Conservation (phyloP, 495 filamentous ascomycete genomes). For the Xylaria scruposa region DNA sequence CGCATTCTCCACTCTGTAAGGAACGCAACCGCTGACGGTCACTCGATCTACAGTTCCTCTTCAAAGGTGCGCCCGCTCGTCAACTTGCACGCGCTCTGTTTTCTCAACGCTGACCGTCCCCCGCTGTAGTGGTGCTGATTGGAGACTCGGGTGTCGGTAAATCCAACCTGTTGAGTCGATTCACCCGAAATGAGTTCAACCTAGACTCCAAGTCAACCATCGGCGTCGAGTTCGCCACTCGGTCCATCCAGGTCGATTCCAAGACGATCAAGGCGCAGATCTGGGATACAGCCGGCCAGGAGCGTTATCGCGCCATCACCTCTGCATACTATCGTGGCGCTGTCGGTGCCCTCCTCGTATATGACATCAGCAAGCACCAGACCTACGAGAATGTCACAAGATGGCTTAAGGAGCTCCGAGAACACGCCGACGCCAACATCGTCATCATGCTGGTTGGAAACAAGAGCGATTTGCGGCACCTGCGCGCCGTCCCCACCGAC, state of each 20-base stretch:
- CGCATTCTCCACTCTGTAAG: constrained; percentile 23
- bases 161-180: constrained; percentile 98
- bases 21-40: constrained; percentile 28
- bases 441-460: constrained; percentile 99
- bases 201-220: constrained; percentile 99
- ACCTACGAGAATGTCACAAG: constrained; percentile 99
- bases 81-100: constrained; percentile 21
- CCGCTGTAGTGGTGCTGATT: constrained; percentile 86
- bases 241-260: constrained; percentile 97
- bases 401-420: constrained; percentile 98
- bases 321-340: constrained; percentile 98
- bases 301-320: constrained; percentile 98
- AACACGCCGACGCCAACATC: constrained; percentile 98
- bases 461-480: constrained; percentile 99
- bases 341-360: constrained; percentile 96
- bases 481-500: constrained; percentile 96
- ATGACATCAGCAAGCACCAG: constrained; percentile 99
- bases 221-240: constrained; percentile 98
- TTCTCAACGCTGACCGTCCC: constrained; percentile 44
- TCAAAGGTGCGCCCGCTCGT: constrained; percentile 77
- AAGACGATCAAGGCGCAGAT: constrained; percentile 99
- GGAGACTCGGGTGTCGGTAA: constrained; percentile 99
- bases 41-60: constrained; percentile 80
- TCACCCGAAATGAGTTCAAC: constrained; percentile 99
- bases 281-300: constrained; percentile 99